phyloP scores from a whole-genome alignment of 1,139 yeast species.

The Taphrina sp. region DNA sequence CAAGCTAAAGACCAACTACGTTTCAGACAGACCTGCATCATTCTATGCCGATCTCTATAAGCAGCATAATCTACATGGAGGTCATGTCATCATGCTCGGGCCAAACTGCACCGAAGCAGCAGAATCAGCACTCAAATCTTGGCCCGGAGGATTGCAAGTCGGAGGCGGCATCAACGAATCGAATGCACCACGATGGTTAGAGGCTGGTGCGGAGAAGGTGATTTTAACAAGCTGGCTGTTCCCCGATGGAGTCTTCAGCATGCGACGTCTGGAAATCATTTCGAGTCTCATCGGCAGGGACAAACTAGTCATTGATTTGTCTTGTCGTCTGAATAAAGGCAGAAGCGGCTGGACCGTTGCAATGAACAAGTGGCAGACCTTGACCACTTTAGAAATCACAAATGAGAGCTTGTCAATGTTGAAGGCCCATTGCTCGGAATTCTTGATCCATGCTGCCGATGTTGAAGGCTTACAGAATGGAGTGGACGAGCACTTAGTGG shows the following conservation, averaged over 20 bases:
- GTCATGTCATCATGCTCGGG: constrained; percentile 92
- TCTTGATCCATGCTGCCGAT: constrained; percentile 94
- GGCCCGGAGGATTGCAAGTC: constrained; percentile 72
- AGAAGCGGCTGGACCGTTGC: constrained; percentile 77
- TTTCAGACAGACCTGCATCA: constrained; percentile 70
- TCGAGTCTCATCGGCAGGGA: constrained; percentile 55
- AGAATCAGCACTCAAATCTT: constrained; percentile 62
- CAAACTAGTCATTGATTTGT: constrained; percentile 35
- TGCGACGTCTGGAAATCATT: constrained; percentile 54
- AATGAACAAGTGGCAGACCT: constrained; percentile 94
- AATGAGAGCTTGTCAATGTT: constrained; percentile 56
- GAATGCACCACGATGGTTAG: constrained; percentile 75
- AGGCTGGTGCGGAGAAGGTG: constrained; percentile 57
- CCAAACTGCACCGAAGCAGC: constrained; percentile 85
- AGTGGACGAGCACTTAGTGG: constrained; percentile 75
- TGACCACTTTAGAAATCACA: constrained; percentile 63
- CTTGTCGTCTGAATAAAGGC: constrained; percentile 60
- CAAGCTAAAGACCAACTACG: constrained; percentile 69
- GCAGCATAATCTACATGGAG: constrained; percentile 59
- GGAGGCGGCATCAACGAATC: constrained; percentile 85
- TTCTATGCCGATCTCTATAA: constrained; percentile 74
- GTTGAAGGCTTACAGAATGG: constrained; percentile 96
- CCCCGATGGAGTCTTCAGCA: constrained; percentile 58
- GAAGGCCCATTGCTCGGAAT: constrained; percentile 72
- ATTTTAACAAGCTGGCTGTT: constrained; percentile 93